Evolutionary conservation across 352 stramenopile genomes (phyloP), one percentile per base, ranked within the genome.

Genomic region (Elongisporangium senticosum): DNA sequence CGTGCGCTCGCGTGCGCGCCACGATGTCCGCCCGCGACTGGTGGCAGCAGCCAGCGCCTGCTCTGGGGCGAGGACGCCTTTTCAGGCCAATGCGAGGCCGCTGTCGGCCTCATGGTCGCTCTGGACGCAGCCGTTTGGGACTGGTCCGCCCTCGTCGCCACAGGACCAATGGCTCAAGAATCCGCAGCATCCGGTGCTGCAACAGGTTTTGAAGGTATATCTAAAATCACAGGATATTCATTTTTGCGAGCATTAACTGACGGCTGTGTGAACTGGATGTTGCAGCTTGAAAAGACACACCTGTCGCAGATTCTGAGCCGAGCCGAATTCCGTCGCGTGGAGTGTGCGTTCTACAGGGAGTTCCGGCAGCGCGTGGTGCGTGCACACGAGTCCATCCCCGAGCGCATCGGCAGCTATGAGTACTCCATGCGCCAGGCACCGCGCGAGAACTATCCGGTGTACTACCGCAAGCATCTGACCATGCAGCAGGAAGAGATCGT

Each of bases 391-490:
- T 79, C 74, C 49, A 74, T 93, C n/a, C 82, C 85, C 2, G 85
- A 95, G 58, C 74, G 74, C 56, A 89, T 95, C 49, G 83, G 85
- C 49, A 59, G 65, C 11, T 90, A 75, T 56, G 77, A 90, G 37
- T 95, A 95, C 62, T 91, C 80, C 60, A 83, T 88, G 64, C 68
- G 68, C 7, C 79, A 92, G 56, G 55, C 64, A 4, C 68, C 77
- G 0, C 61, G 76, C 1, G 65, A 88, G 43, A 95, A 95, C 59
- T 95, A 86, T 51, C 83, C 79, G 0, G 79, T 90, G 23, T 95
- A 93, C 61, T 92, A 83, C 55, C 85, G 85, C 14, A 71, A 69
- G 19, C 68, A 72, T n/a, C 57, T 65, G 19, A 58, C 19, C 43
- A 65, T 51, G 11, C 40, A 59, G 24, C 39, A 39, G n/a, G 73